phyloP scores from a whole-genome alignment of 495 filamentous ascomycete species.

The Bathelium albidoporum region DNA sequence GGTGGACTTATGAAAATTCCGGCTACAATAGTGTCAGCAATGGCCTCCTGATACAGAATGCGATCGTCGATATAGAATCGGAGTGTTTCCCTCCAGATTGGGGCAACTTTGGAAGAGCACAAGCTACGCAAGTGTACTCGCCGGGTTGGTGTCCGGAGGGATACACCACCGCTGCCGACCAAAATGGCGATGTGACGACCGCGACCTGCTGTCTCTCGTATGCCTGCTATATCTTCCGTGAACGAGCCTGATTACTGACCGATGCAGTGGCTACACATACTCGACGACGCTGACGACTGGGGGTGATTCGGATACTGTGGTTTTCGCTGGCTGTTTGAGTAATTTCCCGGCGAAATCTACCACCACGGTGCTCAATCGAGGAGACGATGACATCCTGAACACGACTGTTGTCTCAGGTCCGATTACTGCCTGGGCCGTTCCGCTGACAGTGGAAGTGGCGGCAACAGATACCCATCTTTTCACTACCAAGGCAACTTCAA shows the following conservation, averaged over 20 bases:
- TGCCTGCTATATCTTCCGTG: neutral
- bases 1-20: neutral
- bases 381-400: neutral
- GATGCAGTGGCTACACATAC: neutral
- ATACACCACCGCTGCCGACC: neutral
- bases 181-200: neutral
- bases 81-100: neutral
- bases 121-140: neutral
- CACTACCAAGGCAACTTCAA: neutral
- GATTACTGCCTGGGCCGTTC: neutral
- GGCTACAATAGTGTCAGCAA: neutral
- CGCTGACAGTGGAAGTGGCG: neutral
- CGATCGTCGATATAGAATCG: neutral
- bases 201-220: constrained; percentile 2
- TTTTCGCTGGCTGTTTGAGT: neutral
- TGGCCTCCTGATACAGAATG: constrained; percentile 1
- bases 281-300: neutral
- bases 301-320: neutral
- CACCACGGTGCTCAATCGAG: neutral
- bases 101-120: neutral
- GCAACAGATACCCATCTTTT: neutral
- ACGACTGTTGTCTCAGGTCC: neutral
- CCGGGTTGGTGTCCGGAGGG: neutral
- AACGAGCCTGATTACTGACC: neutral
- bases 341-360: neutral